Conservation (phyloP, 208 protist species). For the Leishmania lainsoni region DNA sequence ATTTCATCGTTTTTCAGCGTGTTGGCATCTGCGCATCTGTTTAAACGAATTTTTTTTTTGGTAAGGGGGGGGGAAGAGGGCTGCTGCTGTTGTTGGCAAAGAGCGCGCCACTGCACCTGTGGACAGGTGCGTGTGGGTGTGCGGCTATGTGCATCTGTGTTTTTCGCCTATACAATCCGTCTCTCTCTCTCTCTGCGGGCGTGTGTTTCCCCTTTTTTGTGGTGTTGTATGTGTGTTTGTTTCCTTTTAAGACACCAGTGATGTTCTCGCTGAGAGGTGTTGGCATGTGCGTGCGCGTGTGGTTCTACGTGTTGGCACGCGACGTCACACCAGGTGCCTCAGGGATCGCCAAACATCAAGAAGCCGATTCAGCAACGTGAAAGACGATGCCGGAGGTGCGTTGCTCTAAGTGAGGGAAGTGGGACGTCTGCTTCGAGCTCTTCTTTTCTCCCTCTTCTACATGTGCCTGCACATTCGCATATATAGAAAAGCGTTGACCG, state of each 20-base stretch:
- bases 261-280: not conserved
- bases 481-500: not conserved
- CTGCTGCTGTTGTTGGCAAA: constrained; percentile 2
- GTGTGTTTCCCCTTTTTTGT: not conserved
- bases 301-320: not conserved
- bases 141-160: not conserved
- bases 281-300: not conserved
- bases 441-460: not conserved
- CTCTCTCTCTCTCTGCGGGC: too few relatives aligned
- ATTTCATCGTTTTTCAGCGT: too few relatives aligned
- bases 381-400: not conserved
- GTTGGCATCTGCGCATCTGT: not conserved
- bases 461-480: not conserved
- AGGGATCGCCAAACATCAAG: not conserved
- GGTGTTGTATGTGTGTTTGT: not conserved
- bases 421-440: not conserved
- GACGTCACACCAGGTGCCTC: not conserved
- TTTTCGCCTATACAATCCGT: not conserved
- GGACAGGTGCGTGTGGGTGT: not conserved
- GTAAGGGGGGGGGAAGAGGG: constrained; percentile 4
- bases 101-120: not conserved
- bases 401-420: too few relatives aligned
- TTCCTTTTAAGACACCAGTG: not conserved
- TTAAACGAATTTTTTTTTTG: not conserved
- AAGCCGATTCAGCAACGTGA: not conserved